phyloP scores from a whole-genome alignment of 192 early-diverging fungal species.

The Coemansia sp. region DNA sequence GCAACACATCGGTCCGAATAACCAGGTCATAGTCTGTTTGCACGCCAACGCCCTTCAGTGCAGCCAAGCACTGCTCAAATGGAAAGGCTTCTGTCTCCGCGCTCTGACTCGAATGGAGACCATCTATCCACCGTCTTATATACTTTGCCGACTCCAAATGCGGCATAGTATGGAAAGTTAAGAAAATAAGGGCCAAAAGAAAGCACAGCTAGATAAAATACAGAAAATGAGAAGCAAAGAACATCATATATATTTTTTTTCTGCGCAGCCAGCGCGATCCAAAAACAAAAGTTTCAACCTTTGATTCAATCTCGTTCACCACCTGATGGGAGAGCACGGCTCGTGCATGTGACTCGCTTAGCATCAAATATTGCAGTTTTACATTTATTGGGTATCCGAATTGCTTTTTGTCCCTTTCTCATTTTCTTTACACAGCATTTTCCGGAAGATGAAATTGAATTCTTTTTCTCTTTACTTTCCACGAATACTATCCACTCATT shows the following conservation, averaged over 20 bases:
- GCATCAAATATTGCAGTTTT: too few relatives aligned
- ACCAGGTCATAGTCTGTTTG: slow-evolving; percentile 47
- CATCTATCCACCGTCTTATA: slow-evolving; percentile 18
- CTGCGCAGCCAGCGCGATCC: too few relatives aligned
- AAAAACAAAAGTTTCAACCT: too few relatives aligned
- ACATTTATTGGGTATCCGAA: too few relatives aligned
- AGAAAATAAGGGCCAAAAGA: neutral
- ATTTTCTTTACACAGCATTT: too few relatives aligned
- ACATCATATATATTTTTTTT: neutral
- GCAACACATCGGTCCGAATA: slow-evolving; percentile 36
- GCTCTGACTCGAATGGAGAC: neutral
- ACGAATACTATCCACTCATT: neutral
- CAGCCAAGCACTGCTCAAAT: slow-evolving; percentile 24
- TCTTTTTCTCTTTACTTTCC: neutral
- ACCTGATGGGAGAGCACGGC: too few relatives aligned
- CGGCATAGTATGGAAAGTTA: slow-evolving; percentile 22
- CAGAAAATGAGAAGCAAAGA: neutral
- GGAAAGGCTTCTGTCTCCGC: neutral
- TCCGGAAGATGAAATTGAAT: too few relatives aligned
- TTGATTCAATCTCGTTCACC: too few relatives aligned
- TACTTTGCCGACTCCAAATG: slow-evolving; percentile 29
- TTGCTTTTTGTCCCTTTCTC: too few relatives aligned
- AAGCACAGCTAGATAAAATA: neutral
- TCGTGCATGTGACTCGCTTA: too few relatives aligned
- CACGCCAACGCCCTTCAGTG: slow-evolving; percentile 32